Base-by-base conservation (phyloP, 768 basidiomycete genomes). In the Tricholoma flavovirens region DNA sequence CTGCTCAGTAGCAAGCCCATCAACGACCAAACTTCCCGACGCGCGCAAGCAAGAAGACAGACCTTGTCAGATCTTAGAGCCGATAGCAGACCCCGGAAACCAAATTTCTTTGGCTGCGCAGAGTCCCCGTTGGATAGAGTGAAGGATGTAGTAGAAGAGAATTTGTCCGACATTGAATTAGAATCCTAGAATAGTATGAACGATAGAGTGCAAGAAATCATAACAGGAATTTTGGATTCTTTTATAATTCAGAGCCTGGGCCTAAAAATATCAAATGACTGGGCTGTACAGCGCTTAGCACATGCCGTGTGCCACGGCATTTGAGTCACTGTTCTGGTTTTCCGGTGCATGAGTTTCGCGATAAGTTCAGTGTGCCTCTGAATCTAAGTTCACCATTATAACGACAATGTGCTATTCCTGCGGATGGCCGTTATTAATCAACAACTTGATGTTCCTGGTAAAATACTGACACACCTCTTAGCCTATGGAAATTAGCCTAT, bases 81-180 rank as follows among this genome's bases (percentile, higher is more conserved):
- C 30, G 51, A 45, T 17, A 30, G 30, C 12, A 51, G 9, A 11
- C 56, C 21, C 3, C 22, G 15, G n/a, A 46, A 38, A 4, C 49
- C 17, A 35, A 53, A 3, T 8, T 51, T 55, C 17, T 32, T 48
- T 30, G 30, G 50, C n/a, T 49, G 42, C 1, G 22, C n/a, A 42
- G 24, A 59, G 8, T 8, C 49, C 9, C 46, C 53, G 32, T 45
- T 46, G 22, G 56, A 55, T 22, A 60, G 57, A 17, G 56, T 53
- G 32, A 64, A 59, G 32, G 59, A 61, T 1, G 58, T 48, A 36
- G 59, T 60, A 24, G 65, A 64, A 15, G 61, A 51, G 5, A 53
- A 35, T 57, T 62, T 56, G 52, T 49, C 54, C 26, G 59, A 61
- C 59, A 61, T 61, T 15, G 22, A 46, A 29, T 29, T 46, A 26